These are phyloP conservation scores for Pachyrhizus erosus DNA, from an alignment of 306 rosid genomes.

Conservation along the genomic window DNA sequence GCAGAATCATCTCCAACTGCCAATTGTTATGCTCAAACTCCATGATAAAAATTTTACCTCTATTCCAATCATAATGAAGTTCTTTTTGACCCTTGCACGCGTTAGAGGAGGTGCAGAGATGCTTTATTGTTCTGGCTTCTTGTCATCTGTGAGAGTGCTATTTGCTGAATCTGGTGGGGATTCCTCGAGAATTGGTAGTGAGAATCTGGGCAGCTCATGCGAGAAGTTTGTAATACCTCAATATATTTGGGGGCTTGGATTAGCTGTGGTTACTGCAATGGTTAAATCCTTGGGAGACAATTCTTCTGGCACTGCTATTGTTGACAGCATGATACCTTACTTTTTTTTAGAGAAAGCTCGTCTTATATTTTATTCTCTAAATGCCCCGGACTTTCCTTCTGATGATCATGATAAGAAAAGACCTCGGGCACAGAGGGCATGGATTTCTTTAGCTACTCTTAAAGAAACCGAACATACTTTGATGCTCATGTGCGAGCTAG, in stretches of 20 bases:
- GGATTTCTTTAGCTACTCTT: conserved; percentile 67
- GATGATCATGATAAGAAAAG: conserved; percentile 85
- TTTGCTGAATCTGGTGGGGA: conserved; percentile 59
- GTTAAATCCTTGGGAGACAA: conserved; percentile 87
- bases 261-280: conserved; percentile 87
- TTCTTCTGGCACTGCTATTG: conserved; percentile 67
- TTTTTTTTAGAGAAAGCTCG: conserved; percentile 77
- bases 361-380: conserved; percentile 72
- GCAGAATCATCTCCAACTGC: conserved; percentile 78
- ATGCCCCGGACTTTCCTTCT: conserved; percentile 76
- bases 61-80: conserved; percentile 72
- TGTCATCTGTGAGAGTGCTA: conserved; percentile 72
- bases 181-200: conserved; percentile 44
- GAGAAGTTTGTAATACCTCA: conserved; percentile 63
- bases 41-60: conserved; percentile 64
- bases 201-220: conserved; percentile 48
- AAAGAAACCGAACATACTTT: conserved; percentile 86
- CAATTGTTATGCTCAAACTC: conserved; percentile 70
- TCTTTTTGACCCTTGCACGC: conserved; percentile 84
- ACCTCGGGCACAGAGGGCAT: conserved; percentile 67
- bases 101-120: conserved; percentile 90
- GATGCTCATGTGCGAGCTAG: conserved; percentile 85
- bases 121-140: conserved; percentile 77
- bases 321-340: conserved; percentile 79
- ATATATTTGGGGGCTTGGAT: conserved; percentile 87